Evolutionary conservation across 192 early-diverging fungal species (phyloP), one percentile per base, ranked within the genome.

Genomic region (Lunasporangiospora selenospora): DNA sequence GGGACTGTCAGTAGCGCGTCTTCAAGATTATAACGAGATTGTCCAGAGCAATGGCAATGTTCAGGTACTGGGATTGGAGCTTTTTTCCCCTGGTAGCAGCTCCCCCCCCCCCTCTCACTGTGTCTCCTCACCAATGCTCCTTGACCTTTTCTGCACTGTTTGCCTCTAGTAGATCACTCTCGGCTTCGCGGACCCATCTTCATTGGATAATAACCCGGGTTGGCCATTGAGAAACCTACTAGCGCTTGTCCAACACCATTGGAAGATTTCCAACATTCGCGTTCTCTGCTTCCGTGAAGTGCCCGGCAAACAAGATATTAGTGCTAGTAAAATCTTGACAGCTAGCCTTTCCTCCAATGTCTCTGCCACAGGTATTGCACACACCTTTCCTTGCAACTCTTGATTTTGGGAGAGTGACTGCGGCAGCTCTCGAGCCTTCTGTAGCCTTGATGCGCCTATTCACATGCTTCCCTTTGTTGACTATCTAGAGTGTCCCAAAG

Each of bases 151-250:
- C 31, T 8, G 33, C 12, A 5, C 6, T 0, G 18, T 23, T 33
- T 8, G 8, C 21, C 24, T 7, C 12, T 11, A 31, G 10, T 57
- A 86, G 81, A 60, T 70, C 30, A 78, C 81, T 38, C 59, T 98
- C 40, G 95, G 88, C 0, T 97, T 98, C 65, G 80, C 87, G 12
- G 97, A 98, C 67, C 95, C 97, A 16, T 93, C 93, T 43, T 85
- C 83, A 24, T 80, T 91, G n/a, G 56, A 83, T 26, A 61, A 58
- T 1, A 77, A 90, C 27, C 94, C 94, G 18, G 95, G 95, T 11
- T 99, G 97, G 97, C 94, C 96, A 5, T 67, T 97, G 51, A 89
- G 97, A 44, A 97, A 98, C 62, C 75, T 94, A 37, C 79, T 98
- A n/a, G 73, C 90, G 1, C 45, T 88, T 3, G 44, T 87, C n/a